Evolutionary conservation across 2,329 filamentous ascomycete species (phyloP).

Genomic region (Colletotrichum sp.): DNA sequence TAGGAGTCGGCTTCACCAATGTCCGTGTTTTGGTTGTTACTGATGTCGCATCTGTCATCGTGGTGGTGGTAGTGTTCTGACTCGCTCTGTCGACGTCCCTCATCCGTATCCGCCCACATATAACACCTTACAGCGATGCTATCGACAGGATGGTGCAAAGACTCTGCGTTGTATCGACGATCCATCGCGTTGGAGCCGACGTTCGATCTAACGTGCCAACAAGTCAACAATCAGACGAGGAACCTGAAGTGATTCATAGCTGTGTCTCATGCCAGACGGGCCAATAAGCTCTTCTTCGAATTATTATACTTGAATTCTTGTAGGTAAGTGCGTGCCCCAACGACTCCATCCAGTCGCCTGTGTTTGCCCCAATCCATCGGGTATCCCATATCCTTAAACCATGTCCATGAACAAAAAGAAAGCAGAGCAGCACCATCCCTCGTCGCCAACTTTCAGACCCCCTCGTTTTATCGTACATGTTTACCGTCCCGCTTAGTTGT

Average conservation of each 20-base stretch:
- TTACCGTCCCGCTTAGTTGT: not conserved
- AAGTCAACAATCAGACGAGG: not conserved
- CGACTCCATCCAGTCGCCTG: not conserved
- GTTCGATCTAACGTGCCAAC: not conserved
- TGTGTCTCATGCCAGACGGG: not conserved
- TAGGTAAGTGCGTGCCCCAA: not conserved
- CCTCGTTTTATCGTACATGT: not conserved
- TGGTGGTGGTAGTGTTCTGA: not conserved
- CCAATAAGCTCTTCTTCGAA: not conserved
- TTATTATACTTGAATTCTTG: not conserved
- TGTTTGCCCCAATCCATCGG: not conserved
- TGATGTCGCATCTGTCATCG: not conserved
- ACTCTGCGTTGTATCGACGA: not conserved
- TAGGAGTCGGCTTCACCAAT: accelerated
- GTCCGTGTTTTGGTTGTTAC: not conserved
- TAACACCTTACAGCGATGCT: not conserved
- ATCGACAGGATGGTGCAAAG: not conserved
- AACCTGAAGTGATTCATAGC: not conserved
- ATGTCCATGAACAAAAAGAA: not conserved
- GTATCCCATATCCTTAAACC: constrained; percentile 4
- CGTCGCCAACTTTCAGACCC: not conserved
- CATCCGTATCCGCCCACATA: not conserved
- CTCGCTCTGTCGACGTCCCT: too few relatives aligned
- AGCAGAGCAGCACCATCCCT: not conserved
- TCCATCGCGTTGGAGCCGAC: not conserved